These are phyloP conservation scores for Sugiyamaella neomexicana DNA, from an alignment of 1,139 yeast species.

Conservation along the genomic window DNA sequence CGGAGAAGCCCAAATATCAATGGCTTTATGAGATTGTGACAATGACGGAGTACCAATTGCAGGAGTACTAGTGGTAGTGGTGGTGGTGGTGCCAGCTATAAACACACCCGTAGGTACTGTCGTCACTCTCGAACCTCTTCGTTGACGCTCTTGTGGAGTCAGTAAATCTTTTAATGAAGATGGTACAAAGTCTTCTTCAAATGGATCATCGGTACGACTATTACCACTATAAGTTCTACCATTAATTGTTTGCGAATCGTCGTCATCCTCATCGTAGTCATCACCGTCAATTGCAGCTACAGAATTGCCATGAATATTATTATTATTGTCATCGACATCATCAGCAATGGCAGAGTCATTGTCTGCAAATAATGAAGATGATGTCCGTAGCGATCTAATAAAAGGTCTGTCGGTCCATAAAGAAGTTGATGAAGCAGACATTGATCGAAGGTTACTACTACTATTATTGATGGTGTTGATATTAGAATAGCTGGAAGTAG, in stretches of 20 bases:
- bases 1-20: conserved; percentile 18
- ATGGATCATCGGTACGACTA: conserved; percentile 46
- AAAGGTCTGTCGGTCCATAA: conserved; percentile 20
- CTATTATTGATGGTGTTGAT: conserved; percentile 2
- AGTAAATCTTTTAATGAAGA: conserved; percentile 68
- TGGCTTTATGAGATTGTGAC: conserved; percentile 11
- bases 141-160: conserved; percentile 72
- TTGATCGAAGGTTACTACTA: conserved; percentile 15
- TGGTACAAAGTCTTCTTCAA: conserved; percentile 76
- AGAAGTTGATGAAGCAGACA: conserved; percentile 21
- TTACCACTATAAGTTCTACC: conserved; percentile 2
- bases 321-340: conserved; percentile 40
- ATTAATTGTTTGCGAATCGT: conserved; percentile 16
- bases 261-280: conserved; percentile 35
- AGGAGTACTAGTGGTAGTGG: conserved; percentile 1
- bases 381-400: conserved; percentile 15
- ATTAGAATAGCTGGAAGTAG: conserved; percentile 4
- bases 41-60: neutral
- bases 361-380: conserved; percentile 26
- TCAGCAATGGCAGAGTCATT: conserved; percentile 48
- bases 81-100: neutral
- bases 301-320: conserved; percentile 2
- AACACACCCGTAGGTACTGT: neutral
- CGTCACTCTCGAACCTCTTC: conserved; percentile 57
- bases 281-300: conserved; percentile 49